Evolutionary conservation across 2,329 filamentous ascomycete genomes (phyloP).

Genomic region (Colletotrichum shisoi): DNA sequence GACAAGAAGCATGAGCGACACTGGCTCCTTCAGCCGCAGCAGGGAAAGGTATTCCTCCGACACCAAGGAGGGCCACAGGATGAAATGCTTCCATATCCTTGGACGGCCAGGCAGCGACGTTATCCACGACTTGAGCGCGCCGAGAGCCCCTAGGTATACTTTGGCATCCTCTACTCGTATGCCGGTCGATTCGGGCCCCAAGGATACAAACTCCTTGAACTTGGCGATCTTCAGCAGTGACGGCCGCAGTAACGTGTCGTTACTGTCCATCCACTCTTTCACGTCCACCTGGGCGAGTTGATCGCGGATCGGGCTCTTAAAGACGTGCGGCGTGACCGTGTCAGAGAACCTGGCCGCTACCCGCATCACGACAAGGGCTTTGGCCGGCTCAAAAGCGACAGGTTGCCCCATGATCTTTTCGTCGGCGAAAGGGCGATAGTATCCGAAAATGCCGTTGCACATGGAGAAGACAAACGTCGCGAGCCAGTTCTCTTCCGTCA

Average conservation of each 20-base stretch:
- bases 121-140: constrained; percentile 32
- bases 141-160: constrained; percentile 21
- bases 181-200: constrained; percentile 26
- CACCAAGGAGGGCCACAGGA: constrained; percentile 37
- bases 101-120: constrained; percentile 32
- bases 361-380: constrained; percentile 33
- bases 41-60: constrained; percentile 36
- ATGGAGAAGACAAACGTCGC: constrained; percentile 36
- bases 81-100: constrained; percentile 39
- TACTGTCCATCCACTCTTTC: constrained; percentile 31
- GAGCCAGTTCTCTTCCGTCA: constrained; percentile 39
- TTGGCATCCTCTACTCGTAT: constrained; percentile 14
- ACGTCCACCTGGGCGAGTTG: constrained; percentile 33
- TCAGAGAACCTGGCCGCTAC: constrained; percentile 35
- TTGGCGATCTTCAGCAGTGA: constrained; percentile 25
- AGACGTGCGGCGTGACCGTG: constrained; percentile 31
- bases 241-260: constrained; percentile 14
- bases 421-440: constrained; percentile 38
- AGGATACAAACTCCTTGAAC: constrained; percentile 24
- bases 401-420: constrained; percentile 35
- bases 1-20: constrained; percentile 37
- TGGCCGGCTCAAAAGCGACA: constrained; percentile 31
- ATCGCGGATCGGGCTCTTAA: constrained; percentile 34
- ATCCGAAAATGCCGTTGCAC: constrained; percentile 39
- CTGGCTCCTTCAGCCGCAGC: constrained; percentile 23